These are phyloP conservation scores for Pelargonium citronellum DNA, from an alignment of 441 rosid species.

Conservation along the genomic window DNA sequence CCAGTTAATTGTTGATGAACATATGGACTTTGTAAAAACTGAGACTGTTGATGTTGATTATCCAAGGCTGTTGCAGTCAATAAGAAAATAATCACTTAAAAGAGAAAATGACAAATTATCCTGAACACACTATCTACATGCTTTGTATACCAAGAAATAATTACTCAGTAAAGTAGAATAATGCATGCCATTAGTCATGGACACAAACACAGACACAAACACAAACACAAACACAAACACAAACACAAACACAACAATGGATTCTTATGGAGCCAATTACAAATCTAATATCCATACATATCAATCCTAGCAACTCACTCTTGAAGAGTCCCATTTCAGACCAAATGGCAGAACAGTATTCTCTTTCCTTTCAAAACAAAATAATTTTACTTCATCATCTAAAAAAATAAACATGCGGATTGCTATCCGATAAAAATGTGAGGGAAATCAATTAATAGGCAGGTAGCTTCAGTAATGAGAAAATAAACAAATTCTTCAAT, in stretches of 20 bases:
- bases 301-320: slow-evolving; percentile 6
- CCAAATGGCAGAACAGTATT: not conserved
- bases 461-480: not conserved
- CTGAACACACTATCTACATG: no score
- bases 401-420: not conserved
- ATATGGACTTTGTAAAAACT: slow-evolving; percentile 13
- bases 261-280: not conserved
- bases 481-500: not conserved
- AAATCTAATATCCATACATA: not conserved
- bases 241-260: slow-evolving; percentile 4
- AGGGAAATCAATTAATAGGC: not conserved
- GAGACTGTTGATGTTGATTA: slow-evolving; percentile 50
- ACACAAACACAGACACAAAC: slow-evolving; percentile 1
- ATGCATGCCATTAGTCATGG: no score
- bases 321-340: not conserved
- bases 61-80: slow-evolving; percentile 44
- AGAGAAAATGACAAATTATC: no score
- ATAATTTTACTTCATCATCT: not conserved
- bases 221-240: no score
- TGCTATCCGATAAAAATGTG: not conserved
- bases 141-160: not conserved
- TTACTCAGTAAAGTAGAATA: no score
- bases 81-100: no score
- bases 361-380: not conserved
- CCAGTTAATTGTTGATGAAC: slow-evolving; percentile 20